A percentile compares a stretch with the other conserved stretches of the same genome.
Conservation (phyloP, 257 asterid species). For the Petunia secreta region DNA sequence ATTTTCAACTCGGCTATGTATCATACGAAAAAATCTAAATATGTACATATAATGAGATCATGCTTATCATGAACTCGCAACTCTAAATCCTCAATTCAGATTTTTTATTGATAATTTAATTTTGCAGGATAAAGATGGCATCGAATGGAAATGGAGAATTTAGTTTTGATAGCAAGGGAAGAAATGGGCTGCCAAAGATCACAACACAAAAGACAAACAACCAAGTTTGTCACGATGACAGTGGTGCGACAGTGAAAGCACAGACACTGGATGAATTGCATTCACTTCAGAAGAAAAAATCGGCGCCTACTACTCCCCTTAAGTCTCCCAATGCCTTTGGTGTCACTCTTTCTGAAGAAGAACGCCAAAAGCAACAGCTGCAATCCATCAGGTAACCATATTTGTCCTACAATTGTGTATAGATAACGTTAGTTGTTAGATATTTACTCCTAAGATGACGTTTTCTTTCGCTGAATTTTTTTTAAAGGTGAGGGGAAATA, state of each 20-base stretch:
- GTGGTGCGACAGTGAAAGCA: constrained; percentile 73
- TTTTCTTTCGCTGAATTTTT: background rate
- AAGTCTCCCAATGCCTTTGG: constrained; percentile 51
- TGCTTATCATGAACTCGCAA: background rate
- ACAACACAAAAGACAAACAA: constrained; percentile 59
- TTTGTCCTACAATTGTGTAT: no score
- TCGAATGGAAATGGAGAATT: constrained; percentile 50
- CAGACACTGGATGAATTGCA: constrained; percentile 81
- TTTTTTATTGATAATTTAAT: background rate
- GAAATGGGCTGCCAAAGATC: constrained; percentile 64
- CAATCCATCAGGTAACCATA: constrained; percentile 73
- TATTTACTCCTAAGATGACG: background rate
- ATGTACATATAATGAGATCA: background rate
- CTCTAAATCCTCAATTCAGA: background rate
- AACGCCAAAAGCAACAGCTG: constrained; percentile 77
- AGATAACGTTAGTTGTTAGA: no score
- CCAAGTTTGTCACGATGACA: constrained; percentile 80
- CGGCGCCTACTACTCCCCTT: constrained; percentile 81
- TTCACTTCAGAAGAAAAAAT: constrained; percentile 86
- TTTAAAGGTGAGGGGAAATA: background rate
- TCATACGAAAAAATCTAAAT: background rate
- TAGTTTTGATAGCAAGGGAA: constrained; percentile 54
- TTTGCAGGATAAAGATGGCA: constrained; percentile 38
- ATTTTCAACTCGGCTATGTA: no score
- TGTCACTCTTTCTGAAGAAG: constrained; percentile 49